Evolutionary conservation across 2,329 filamentous ascomycete species (phyloP), one percentile per base, ranked within the genome.

Genomic region (Cercospora sp.): DNA sequence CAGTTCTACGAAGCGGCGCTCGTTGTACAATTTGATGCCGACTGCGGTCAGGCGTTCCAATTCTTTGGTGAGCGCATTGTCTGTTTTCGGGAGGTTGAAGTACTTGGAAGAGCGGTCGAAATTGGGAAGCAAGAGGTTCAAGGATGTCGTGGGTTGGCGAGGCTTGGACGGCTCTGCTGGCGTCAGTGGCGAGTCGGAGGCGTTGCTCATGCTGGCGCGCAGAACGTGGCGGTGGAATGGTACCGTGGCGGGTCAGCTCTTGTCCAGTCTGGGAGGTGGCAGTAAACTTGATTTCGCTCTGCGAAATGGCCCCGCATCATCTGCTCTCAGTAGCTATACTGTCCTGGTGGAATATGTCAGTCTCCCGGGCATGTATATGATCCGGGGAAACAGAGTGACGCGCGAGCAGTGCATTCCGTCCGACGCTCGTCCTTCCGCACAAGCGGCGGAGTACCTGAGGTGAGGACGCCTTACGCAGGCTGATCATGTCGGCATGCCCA

Each of bases 21-120:
- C 49, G 30, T 64, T 64, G 49, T 64, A 64, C 18, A 64, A 10
- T 32, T 64, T 49, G 45, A 64, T 64, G n/a, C 62, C 62, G 45
- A 58, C 12, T 16, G 51, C 49, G 4, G 62, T 65, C 8, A 65
- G 34, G 51, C 32, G 51, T 32, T 57, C 45, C n/a, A 65, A 32
- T 43, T 65, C 62, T 3, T 18, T 30, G 24, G 51, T 32, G 28
- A 57, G 32, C 12, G 45, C 49, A 3, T 21, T 53, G 21, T 53
- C 49, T 21, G 51, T 34, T 7, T 16, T 34, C 18, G 62, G 30
- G 6, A 51, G 30, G 57, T 30, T 53, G 26, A 55, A 55, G 9
- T 58, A 43, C 51, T 58, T 40, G 32, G 18, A 28, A 1, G 62
- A 65, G 21, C 51, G 12, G 34, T 40, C 51, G 49, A 57, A 65